Conservation (phyloP, 768 basidiomycete genomes). For the Calocybe cyanea region DNA sequence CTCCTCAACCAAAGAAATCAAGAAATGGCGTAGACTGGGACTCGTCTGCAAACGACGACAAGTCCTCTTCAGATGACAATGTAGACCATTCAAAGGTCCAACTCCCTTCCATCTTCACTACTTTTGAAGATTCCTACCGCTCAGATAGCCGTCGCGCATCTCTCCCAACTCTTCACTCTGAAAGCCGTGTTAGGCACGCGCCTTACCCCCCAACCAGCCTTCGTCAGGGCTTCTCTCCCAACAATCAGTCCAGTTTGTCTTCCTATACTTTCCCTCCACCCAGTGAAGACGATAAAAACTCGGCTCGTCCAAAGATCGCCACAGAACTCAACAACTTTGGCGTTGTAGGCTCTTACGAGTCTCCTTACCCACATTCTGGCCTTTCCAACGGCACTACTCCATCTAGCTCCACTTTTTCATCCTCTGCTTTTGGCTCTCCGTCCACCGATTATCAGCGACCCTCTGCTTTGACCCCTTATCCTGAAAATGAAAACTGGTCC, state of each 20-base stretch:
- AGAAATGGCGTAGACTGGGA: slow-evolving; percentile 37
- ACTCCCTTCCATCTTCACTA: slow-evolving; percentile 70
- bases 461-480: slow-evolving; percentile 39
- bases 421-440: slow-evolving; percentile 42
- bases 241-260: slow-evolving; percentile 39
- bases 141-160: slow-evolving; percentile 59
- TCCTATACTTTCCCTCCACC: slow-evolving; percentile 57
- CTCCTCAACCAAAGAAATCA: slow-evolving; percentile 50
- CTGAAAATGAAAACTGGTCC: slow-evolving; percentile 56
- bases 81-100: slow-evolving; percentile 54
- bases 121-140: slow-evolving; percentile 60
- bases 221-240: slow-evolving; percentile 46
- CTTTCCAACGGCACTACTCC: slow-evolving; percentile 50
- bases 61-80: slow-evolving; percentile 32
- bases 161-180: slow-evolving; percentile 56
- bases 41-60: slow-evolving; percentile 28
- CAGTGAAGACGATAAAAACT: slow-evolving; percentile 35
- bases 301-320: slow-evolving; percentile 43
- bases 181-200: slow-evolving; percentile 49
- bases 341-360: slow-evolving; percentile 37
- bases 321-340: slow-evolving; percentile 43
- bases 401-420: slow-evolving; percentile 46
- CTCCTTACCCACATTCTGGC: slow-evolving; percentile 45
- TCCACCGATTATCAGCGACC: slow-evolving; percentile 43
- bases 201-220: slow-evolving; percentile 51